Percentiles rank a stretch among this genome's conserved stretches.
Conservation (phyloP, 768 basidiomycete genomes). For the Antrodiella citrinella region DNA sequence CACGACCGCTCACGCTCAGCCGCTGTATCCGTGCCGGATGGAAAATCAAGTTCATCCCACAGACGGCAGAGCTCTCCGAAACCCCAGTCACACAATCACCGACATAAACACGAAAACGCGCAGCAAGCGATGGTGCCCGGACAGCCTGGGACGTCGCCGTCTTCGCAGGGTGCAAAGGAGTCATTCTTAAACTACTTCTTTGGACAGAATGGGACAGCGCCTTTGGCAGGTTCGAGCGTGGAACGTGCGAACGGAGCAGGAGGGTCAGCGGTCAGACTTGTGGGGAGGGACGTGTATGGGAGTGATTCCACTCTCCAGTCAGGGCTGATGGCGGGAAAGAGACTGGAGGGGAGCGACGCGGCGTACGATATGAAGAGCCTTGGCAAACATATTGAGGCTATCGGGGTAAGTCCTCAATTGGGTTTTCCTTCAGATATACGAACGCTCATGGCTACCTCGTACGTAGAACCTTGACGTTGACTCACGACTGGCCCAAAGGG, state of each 20-base stretch:
- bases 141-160: slow-evolving; percentile 3
- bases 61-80: slow-evolving; percentile 15
- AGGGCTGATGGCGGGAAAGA: slow-evolving; percentile 62
- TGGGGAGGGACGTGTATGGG: slow-evolving; percentile 60
- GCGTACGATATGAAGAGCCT: slow-evolving; percentile 99
- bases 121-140: neutral
- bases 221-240: slow-evolving; percentile 37
- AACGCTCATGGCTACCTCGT: neutral
- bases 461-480: slow-evolving; percentile 33
- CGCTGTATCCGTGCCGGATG: slow-evolving; percentile 14
- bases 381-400: slow-evolving; percentile 95
- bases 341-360: slow-evolving; percentile 69
- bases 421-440: neutral
- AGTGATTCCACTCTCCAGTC: slow-evolving; percentile 41
- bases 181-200: slow-evolving; percentile 98
- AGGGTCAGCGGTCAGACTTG: slow-evolving; percentile 29
- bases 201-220: slow-evolving; percentile 80
- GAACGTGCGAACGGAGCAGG: slow-evolving; percentile 29
- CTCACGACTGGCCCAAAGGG: slow-evolving; percentile 60
- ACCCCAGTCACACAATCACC: slow-evolving; percentile 24
- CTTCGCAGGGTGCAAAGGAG: slow-evolving; percentile 59
- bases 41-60: slow-evolving; percentile 9
- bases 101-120: slow-evolving; percentile 9
- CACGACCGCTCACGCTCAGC: slow-evolving; percentile 64
- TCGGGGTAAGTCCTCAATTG: slow-evolving; percentile 36